Evolutionary conservation across 2,329 filamentous ascomycete genomes (phyloP), one percentile per base, ranked within the genome.

Genomic region (Pseudocercospora crystallina): DNA sequence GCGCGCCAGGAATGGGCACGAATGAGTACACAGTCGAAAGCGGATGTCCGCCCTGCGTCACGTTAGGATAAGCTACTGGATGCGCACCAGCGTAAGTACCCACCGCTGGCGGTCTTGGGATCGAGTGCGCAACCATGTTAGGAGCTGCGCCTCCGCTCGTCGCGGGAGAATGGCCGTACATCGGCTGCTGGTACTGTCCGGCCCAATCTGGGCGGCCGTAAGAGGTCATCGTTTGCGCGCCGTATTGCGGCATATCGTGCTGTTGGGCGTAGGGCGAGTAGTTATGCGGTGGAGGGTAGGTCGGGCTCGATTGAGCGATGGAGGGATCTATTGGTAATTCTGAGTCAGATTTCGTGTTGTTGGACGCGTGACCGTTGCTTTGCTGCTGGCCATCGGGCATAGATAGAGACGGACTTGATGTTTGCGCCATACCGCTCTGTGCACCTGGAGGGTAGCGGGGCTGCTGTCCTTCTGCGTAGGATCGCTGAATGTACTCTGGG

Each of bases 301-400:
- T 91, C 54, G 92, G 91, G 80, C 90, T 96, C 69, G 90, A 88
- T 66, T 89, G 86, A 73, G 90, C 88, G 72, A 96, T 96, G 73
- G 90, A 95, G 69, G 91, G 90, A 95, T 96, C 92, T 96, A 95
- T 91, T 86, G 90, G 90, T 80, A 95, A 84, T 85, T 90, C 86
- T 83, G 82, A 83, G 90, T 96, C 89, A 96, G 91, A 95, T 76
- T 90, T 91, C 77, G 86, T 81, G 80, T 83, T 80, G 73, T 58
- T 57, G 49, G 60, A 53, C 58, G 61, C 60, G 60, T 65, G 61
- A 53, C 81, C 79, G 77, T 82, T 80, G 78, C 85, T 86, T 85
- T 87, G 84, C 81, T 79, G 78, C 72, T 26, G 20, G 43, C 79
- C 87, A 89, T 90, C 87, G 82, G 85, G 82, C 79, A 89, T 79